A percentile compares a stretch with the other conserved stretches of the same genome.
Conservation (phyloP, 768 basidiomycete species). For the Sarcomyxa edulis region DNA sequence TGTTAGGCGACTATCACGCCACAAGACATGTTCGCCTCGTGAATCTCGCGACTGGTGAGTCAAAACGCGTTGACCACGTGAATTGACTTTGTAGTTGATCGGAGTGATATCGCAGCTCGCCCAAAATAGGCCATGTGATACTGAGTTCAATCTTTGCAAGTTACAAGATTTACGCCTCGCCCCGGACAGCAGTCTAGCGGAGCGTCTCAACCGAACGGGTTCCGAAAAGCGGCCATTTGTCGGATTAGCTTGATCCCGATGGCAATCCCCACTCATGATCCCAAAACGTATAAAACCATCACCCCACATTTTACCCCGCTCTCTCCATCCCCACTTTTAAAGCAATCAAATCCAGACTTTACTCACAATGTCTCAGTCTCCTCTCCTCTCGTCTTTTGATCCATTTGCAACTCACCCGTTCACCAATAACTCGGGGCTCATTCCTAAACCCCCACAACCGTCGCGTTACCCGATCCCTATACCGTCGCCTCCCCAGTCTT, state of each 20-base stretch:
- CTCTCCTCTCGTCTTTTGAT: slow-evolving; percentile 43
- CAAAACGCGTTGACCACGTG: no score
- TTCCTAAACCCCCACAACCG: slow-evolving; percentile 37
- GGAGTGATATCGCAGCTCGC: no score
- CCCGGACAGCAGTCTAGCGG: slow-evolving; percentile 8
- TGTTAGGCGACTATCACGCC: no score
- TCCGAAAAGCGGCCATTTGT: neutral
- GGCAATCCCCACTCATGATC: no score
- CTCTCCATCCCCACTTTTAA: slow-evolving; percentile 5
- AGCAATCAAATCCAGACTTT: no score
- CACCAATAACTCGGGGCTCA: slow-evolving; percentile 38
- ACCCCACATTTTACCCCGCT: slow-evolving; percentile 1
- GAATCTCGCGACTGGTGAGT: no score
- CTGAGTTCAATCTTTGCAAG: no score
- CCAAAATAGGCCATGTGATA: no score
- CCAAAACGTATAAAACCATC: slow-evolving; percentile 8
- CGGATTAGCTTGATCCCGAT: no score
- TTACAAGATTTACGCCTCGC: no score
- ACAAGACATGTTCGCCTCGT: no score
- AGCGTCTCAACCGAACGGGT: slow-evolving; percentile 1
- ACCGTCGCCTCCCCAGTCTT: slow-evolving; percentile 24
- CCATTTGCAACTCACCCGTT: slow-evolving; percentile 57
- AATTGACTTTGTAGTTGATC: no score
- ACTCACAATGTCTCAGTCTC: slow-evolving; percentile 24
- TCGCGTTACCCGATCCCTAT: slow-evolving; percentile 42